phyloP scores from a whole-genome alignment of 371 early-diverging fungal genomes.

The Circinella minor region DNA sequence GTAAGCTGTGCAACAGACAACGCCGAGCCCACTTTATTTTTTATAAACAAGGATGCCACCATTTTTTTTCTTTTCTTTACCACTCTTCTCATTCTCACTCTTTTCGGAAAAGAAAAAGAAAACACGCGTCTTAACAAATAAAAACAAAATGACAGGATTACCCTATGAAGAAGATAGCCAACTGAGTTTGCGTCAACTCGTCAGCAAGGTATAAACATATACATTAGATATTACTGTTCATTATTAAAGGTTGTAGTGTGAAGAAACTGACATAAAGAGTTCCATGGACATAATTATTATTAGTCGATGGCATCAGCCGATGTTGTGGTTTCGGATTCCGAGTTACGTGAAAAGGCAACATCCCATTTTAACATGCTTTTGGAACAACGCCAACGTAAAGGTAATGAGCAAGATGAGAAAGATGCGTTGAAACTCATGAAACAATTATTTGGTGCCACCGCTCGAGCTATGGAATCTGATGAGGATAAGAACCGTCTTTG shows the following conservation, averaged over 20 bases:
- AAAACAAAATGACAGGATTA: slow-evolving; percentile 9
- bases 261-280: no score
- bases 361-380: slow-evolving; percentile 24
- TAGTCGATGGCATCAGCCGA: slow-evolving; percentile 26
- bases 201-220: slow-evolving; percentile 9
- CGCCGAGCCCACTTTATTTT: no score
- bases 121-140: not conserved
- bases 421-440: slow-evolving; percentile 22
- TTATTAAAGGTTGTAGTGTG: no score
- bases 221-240: not conserved
- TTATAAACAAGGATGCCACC: not conserved
- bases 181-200: slow-evolving; percentile 18
- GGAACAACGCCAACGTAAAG: slow-evolving; percentile 19
- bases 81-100: not conserved
- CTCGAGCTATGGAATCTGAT: slow-evolving; percentile 44
- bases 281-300: not conserved
- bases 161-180: slow-evolving; percentile 24
- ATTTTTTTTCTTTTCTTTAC: not conserved
- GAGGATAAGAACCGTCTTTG: slow-evolving; percentile 44
- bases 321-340: slow-evolving; percentile 12
- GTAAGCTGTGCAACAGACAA: not conserved
- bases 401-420: slow-evolving; percentile 9
- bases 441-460: slow-evolving; percentile 43
- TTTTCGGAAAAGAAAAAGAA: not conserved
- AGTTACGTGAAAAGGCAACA: slow-evolving; percentile 15